These are phyloP conservation scores for Polyplosphaeria fusca DNA, from an alignment of 495 filamentous ascomycete genomes.

Conservation along the genomic window DNA sequence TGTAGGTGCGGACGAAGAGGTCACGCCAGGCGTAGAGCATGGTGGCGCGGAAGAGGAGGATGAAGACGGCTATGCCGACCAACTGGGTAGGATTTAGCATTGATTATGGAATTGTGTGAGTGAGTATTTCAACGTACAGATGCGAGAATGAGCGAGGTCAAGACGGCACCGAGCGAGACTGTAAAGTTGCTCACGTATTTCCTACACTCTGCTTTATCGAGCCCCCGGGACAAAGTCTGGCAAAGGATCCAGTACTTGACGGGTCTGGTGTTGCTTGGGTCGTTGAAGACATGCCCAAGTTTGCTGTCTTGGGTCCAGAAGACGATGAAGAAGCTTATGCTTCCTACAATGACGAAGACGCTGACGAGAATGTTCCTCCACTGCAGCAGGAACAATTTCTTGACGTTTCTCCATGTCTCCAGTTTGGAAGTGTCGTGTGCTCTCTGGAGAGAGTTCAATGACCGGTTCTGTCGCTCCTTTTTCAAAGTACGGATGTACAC, in stretches of 20 bases:
- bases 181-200: conserved; percentile 30
- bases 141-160: conserved; percentile 34
- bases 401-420: conserved; percentile 33
- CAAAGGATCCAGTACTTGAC: conserved; percentile 39
- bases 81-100: conserved; percentile 22
- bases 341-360: conserved; percentile 33
- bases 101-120: background rate
- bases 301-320: conserved; percentile 36
- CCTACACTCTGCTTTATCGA: conserved; percentile 39
- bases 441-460: background rate
- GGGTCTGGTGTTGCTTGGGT: conserved; percentile 17
- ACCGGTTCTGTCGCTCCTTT: background rate
- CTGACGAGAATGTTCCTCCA: conserved; percentile 39
- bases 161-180: conserved; percentile 17
- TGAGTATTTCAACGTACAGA: conserved; percentile 30
- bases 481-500: conserved; percentile 32
- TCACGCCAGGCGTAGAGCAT: conserved; percentile 40
- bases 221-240: conserved; percentile 30
- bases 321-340: conserved; percentile 36
- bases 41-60: conserved; percentile 40
- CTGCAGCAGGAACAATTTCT: conserved; percentile 37
- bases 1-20: conserved; percentile 24
- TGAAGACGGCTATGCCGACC: conserved; percentile 39
- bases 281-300: conserved; percentile 19
- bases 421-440: background rate